A percentile compares a stretch with the other conserved stretches of the same genome.
phyloP scores from a whole-genome alignment of 768 basidiomycete genomes.

The Mycena olivaceomarginata region DNA sequence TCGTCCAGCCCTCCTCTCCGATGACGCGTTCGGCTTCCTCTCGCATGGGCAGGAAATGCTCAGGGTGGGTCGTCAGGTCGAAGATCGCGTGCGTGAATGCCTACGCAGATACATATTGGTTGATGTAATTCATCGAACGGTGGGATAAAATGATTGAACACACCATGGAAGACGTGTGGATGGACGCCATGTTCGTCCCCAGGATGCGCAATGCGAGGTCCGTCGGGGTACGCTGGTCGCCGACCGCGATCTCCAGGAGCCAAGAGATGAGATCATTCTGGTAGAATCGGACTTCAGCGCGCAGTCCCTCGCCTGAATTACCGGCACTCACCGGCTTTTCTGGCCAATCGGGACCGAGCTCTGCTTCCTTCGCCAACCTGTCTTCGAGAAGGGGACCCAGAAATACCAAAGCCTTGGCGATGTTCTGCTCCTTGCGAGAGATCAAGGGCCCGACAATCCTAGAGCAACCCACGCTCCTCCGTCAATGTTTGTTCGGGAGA shows the following conservation, averaged over 20 bases:
- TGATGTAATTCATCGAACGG: background rate
- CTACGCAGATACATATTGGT: conserved; percentile 40
- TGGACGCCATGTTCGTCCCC: conserved; percentile 56
- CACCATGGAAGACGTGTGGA: conserved; percentile 61
- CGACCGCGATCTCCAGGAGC: conserved; percentile 52
- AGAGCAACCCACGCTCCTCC: too few species aligned
- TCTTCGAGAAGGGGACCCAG: conserved; percentile 22
- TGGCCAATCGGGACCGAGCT: conserved; percentile 31
- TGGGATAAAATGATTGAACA: background rate
- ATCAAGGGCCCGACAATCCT: conserved; percentile 35
- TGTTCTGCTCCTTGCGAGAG: conserved; percentile 4
- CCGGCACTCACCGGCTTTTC: conserved; percentile 30
- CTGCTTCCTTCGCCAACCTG: conserved; percentile 27
- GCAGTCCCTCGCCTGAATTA: too few species aligned
- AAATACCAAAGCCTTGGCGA: background rate
- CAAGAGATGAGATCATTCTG: conserved; percentile 57
- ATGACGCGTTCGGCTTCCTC: conserved; percentile 71
- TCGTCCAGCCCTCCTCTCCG: conserved; percentile 67
- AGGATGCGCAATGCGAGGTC: conserved; percentile 50
- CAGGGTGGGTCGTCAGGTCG: conserved; percentile 55
- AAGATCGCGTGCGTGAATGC: conserved; percentile 61
- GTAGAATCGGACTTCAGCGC: background rate
- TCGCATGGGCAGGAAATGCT: conserved; percentile 48
- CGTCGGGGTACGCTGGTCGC: conserved; percentile 38
- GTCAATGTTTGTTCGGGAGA: too few species aligned